phyloP scores from a whole-genome alignment of 2,329 filamentous ascomycete species.

The Xylariaceae sp. region DNA sequence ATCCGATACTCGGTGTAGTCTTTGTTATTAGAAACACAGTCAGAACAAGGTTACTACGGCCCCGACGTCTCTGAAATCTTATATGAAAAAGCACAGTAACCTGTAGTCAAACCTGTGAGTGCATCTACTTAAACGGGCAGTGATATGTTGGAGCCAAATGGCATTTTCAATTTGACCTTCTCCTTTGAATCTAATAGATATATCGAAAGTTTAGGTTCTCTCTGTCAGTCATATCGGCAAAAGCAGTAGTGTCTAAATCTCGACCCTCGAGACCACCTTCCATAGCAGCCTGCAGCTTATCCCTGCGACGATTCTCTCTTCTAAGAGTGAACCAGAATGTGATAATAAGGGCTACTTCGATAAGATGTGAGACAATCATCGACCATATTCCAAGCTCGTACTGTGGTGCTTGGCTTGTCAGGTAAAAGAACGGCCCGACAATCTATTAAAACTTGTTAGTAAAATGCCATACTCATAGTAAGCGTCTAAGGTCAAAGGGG shows the following conservation, averaged over 20 bases:
- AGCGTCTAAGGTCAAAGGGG: not conserved
- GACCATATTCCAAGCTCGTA: conserved; percentile 62
- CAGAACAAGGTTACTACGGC: no score
- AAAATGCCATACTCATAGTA: not conserved
- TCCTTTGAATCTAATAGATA: conserved; percentile 35
- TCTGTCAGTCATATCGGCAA: conserved; percentile 59
- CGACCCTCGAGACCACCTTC: conserved; percentile 50
- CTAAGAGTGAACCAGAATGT: conserved; percentile 54
- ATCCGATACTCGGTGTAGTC: no score
- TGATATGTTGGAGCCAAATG: no score
- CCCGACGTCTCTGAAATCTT: no score
- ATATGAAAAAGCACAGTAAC: no score
- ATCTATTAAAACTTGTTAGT: conserved; percentile 42
- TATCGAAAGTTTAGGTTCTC: conserved; percentile 55
- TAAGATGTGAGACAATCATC: conserved; percentile 60
- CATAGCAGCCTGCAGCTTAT: conserved; percentile 49
- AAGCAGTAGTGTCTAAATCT: conserved; percentile 56
- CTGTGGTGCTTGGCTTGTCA: conserved; percentile 53
- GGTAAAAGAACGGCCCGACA: conserved; percentile 61
- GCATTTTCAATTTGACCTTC: no score
- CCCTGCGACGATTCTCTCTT: conserved; percentile 56
- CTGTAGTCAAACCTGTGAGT: no score
- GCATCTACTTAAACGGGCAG: no score
- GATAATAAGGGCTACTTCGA: conserved; percentile 58
- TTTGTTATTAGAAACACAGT: no score